Conservation (phyloP, 2,329 filamentous ascomycete species). For the Chrysosporium queenslandicum region DNA sequence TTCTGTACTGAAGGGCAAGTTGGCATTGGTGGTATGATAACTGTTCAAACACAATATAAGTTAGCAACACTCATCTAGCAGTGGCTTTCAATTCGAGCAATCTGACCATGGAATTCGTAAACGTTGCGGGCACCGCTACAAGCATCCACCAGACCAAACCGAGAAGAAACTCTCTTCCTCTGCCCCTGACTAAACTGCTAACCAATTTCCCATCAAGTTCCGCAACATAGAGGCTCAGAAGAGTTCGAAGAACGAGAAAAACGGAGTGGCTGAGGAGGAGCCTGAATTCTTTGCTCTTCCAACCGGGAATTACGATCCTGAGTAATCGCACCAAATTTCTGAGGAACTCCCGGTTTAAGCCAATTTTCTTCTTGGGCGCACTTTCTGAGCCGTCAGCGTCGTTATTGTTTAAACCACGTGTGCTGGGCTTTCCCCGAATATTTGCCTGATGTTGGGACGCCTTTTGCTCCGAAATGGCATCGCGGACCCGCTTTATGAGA, state of each 20-base stretch:
- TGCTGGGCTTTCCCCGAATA: conserved; percentile 45
- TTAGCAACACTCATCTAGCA: background rate
- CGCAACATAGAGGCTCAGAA: conserved; percentile 91
- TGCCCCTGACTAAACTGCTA: conserved; percentile 82
- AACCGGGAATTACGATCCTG: conserved; percentile 80
- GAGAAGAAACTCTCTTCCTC: conserved; percentile 77
- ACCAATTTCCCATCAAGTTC: conserved; percentile 91
- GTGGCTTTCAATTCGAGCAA: background rate
- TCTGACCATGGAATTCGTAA: conserved; percentile 94
- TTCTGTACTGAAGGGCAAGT: conserved; percentile 83
- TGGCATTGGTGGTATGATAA: conserved; percentile 95
- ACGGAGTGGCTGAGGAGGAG: conserved; percentile 84
- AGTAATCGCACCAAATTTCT: conserved; percentile 66
- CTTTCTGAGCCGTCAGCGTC: conserved; percentile 14
- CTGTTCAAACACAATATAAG: conserved; percentile 36
- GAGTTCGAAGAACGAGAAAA: conserved; percentile 78
- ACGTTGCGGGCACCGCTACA: conserved; percentile 88
- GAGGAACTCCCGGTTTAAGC: conserved; percentile 81
- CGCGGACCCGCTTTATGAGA: conserved; percentile 75
- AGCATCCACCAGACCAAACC: conserved; percentile 97
- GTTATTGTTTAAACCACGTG: conserved; percentile 24
- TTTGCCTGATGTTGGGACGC: conserved; percentile 60
- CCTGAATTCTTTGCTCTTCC: conserved; percentile 77
- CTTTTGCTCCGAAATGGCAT: conserved; percentile 88
- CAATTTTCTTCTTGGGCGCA: conserved; percentile 62